Base-by-base conservation (phyloP, 805 yeast species). In the Yamadazyma philogaea region DNA sequence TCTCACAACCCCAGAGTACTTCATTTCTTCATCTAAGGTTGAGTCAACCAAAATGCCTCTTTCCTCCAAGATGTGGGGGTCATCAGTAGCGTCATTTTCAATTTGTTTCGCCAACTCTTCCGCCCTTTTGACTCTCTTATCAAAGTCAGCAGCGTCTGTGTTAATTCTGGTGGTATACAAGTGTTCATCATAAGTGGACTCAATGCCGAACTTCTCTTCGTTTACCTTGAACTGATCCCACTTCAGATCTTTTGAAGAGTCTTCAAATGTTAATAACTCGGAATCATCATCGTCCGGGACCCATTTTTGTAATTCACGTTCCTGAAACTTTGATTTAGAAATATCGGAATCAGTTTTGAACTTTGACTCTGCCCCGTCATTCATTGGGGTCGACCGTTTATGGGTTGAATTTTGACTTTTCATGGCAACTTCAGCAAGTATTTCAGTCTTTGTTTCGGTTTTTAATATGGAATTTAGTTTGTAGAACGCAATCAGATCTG, bases 141-240 rank as follows among this genome's bases (percentile, higher is more conserved):
- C 63, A 61, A 79, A 93, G 51, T 86, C 87, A 11, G 96, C 93
- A 47, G 83, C 85, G 34, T 73, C 61, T 41, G 72, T 83, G 56
- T 89, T 61, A 58, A 84, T 66, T 48, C 78, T 78, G 0, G 96
- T 89, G 18, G 98, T 91, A 64, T 91, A 91, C 47, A 84, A 68
- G 60, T 81, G 81, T 64, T 91, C 98, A 60, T 90, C 91, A 60
- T 76, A 85, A 26, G 87, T 77, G 0, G 96, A 82, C 50, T 78
- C 82, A 37, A 93, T 83, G 30, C 97, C 97, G 61, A 93, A 93
- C 64, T 86, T 84, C 44, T 80, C 76, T 60, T 87, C 84, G 63
- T 93, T 93, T n/a, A 80, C 91, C 41, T 86, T 84, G 64, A 93
- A 93, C 68, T 93, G 99, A 65, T 93, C 96, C 98, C 98, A 93